Conservation (phyloP, 2,329 filamentous ascomycete genomes). For the Orbilia javanica region DNA sequence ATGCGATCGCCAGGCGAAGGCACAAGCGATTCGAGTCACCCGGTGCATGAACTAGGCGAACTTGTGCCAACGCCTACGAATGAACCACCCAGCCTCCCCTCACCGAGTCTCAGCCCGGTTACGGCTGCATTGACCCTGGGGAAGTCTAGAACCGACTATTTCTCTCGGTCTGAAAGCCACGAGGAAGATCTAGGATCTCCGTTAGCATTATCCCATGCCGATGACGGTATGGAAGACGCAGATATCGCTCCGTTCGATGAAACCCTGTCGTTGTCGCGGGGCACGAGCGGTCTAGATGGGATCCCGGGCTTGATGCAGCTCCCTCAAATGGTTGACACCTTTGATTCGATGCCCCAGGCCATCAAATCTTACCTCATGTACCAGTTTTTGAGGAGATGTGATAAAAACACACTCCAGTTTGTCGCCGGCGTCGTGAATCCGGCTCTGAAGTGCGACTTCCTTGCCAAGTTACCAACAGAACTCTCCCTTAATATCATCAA, state of each 20-base stretch:
- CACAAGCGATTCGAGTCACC: not conserved
- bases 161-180: conserved; percentile 63
- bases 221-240: conserved; percentile 66
- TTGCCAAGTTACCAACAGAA: conserved; percentile 85
- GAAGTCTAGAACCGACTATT: conserved; percentile 61
- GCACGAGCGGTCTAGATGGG: conserved; percentile 63
- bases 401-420: conserved; percentile 87
- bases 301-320: conserved; percentile 76
- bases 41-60: conserved; percentile 21
- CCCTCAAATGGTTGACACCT: conserved; percentile 86
- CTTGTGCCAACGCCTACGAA: conserved; percentile 78
- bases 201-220: conserved; percentile 60
- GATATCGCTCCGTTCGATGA: conserved; percentile 64
- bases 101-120: conserved; percentile 89
- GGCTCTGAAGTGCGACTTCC: conserved; percentile 92
- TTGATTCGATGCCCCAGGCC: conserved; percentile 89
- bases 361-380: conserved; percentile 98
- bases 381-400: conserved; percentile 88
- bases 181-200: conserved; percentile 65
- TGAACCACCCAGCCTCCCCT: conserved; percentile 92
- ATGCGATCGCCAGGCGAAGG: not conserved
- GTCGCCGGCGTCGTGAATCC: conserved; percentile 93
- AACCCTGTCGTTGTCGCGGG: conserved; percentile 61
- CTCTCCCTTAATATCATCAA: conserved; percentile 87
- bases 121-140: conserved; percentile 80